These are phyloP conservation scores for Ustilago loliicola DNA, from an alignment of 1,284 basidiomycete genomes.

Conservation along the genomic window DNA sequence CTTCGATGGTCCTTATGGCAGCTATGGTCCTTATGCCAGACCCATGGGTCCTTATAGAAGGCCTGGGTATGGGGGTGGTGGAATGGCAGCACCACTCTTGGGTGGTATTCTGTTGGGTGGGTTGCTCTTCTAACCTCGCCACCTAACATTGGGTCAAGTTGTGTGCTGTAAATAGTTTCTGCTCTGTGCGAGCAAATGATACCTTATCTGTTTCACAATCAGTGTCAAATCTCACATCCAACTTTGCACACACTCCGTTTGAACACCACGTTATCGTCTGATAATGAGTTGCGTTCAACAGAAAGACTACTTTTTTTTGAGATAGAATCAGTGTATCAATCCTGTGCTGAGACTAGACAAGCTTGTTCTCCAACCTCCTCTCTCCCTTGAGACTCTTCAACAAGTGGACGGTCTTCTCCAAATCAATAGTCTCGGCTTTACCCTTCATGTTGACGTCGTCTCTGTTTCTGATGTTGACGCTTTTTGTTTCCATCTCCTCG, in stretches of 20 bases:
- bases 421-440: slow-evolving; percentile 65
- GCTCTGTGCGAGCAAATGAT: slow-evolving; percentile 4
- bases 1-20: slow-evolving; percentile 38
- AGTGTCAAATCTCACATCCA: not conserved
- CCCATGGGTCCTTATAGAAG: slow-evolving; percentile 46
- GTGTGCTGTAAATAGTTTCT: not conserved
- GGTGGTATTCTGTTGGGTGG: slow-evolving; percentile 56
- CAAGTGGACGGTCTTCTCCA: slow-evolving; percentile 55
- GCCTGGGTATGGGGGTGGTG: slow-evolving; percentile 29
- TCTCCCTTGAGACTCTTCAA: slow-evolving; percentile 59
- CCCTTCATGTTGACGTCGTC: slow-evolving; percentile 65
- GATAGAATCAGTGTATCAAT: no score
- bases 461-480: slow-evolving; percentile 92
- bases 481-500: slow-evolving; percentile 84
- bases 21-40: slow-evolving; percentile 38
- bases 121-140: slow-evolving; percentile 39
- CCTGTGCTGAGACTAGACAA: not conserved
- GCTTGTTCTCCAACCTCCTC: slow-evolving; percentile 54
- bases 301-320: no score
- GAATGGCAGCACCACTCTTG: slow-evolving; percentile 28
- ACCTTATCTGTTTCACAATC: slow-evolving; percentile 9
- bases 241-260: not conserved
- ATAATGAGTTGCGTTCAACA: not conserved
- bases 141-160: not conserved
- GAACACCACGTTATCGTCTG: not conserved